Conservation (phyloP, 306 rosid species). For the Begonia masoniana region DNA sequence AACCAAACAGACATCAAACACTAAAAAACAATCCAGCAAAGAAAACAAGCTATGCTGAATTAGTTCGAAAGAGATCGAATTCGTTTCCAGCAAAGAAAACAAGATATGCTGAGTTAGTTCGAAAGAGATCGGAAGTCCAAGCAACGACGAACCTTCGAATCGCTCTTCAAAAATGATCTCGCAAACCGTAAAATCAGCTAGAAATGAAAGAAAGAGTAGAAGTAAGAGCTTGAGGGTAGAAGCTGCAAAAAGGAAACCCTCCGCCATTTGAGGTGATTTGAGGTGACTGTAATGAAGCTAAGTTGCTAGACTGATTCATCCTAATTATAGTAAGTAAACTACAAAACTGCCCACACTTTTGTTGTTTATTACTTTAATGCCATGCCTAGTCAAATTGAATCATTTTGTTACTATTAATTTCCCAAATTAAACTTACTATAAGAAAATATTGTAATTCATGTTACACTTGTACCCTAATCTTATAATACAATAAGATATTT, state of each 20-base stretch:
- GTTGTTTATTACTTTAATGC: too few relatives aligned
- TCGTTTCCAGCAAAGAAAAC: too few relatives aligned
- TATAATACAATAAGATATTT: too few relatives aligned
- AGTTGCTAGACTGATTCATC: neutral
- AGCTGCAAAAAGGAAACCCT: neutral
- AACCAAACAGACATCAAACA: neutral
- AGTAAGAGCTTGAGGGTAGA: neutral
- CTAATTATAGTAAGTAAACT: neutral
- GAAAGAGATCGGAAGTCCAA: neutral
- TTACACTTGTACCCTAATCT: too few relatives aligned
- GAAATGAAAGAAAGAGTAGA: slow-evolving; percentile 6
- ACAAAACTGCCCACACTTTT: too few relatives aligned
- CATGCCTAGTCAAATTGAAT: too few relatives aligned
- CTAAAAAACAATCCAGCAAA: neutral
- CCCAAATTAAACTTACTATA: too few relatives aligned
- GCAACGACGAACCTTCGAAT: slow-evolving; percentile 39
- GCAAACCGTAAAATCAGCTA: slow-evolving; percentile 24
- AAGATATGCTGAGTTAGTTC: neutral
- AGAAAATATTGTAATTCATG: too few relatives aligned
- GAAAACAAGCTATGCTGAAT: neutral
- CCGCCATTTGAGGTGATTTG: neutral
- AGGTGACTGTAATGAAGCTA: neutral
- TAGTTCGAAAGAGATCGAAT: neutral
- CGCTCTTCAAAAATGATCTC: slow-evolving; percentile 85
- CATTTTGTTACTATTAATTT: too few relatives aligned